Base-by-base conservation (phyloP, 2,329 filamentous ascomycete species). In the Graphilbum fragrans region DNA sequence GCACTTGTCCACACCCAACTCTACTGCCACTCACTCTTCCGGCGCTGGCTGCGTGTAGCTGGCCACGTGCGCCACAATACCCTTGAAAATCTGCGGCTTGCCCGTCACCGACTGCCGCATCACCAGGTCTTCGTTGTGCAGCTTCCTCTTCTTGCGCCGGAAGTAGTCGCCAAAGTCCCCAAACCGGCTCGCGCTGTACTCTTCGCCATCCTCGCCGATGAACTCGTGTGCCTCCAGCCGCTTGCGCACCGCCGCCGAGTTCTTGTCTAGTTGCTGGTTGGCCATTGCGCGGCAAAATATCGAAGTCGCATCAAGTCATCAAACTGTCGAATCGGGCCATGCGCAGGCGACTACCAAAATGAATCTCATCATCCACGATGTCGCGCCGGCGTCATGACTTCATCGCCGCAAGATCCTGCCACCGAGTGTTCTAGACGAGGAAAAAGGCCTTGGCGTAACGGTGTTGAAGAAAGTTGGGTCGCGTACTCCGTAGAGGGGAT, bases 21-120 rank as follows among this genome's bases (percentile, higher is more conserved):
- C 17, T 8, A 6, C n/a, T 31, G 8, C 25, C 31, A 57, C 67
- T 52, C 53, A 68, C 67, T 94, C 77, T 51, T 87, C 88, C 41
- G 95, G 67, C 2, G 88, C 86, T 1, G 92, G 92, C 53, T 96
- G 90, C 0, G 92, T 98, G 57, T 96, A 98, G 38, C 92, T 92
- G 52, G 88, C 94, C 20, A 98, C 82, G 60, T 95, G 86, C 10
- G 82, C 86, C 12, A 94, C 87, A 9, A 96, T 72, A 1, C 86
- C 87, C 50, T 82, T 86, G 68, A 98, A 98, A 40, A 98, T 86
- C 47, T 76, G 77, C 10, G 87, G 86, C 48, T 83, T 86, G 49
- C 81, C 78, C 0, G 65, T 61, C 1, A 79, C 74, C 4, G 75
- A 66, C 25, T 82, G 72, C 44, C 90, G 80, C 35, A 94, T 67